phyloP scores from a whole-genome alignment of 2,329 filamentous ascomycete species.

The Trichoderma simmonsii region DNA sequence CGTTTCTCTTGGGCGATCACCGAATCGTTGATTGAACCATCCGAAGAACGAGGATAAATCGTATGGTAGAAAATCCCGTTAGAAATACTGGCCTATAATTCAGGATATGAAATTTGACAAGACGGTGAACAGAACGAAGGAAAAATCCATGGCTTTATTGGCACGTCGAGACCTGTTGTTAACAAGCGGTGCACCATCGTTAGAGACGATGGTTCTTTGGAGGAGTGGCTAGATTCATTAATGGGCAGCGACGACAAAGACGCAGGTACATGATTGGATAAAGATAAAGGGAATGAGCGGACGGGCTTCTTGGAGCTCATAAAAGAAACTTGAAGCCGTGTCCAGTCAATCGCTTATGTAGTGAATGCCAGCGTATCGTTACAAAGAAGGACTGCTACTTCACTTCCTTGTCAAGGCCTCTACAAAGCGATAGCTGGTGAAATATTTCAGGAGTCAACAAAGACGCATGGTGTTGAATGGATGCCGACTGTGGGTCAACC shows the following conservation, averaged over 20 bases:
- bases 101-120: too few species aligned
- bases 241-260: neutral
- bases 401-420: neutral
- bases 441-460: neutral
- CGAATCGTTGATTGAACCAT: too few species aligned
- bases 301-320: neutral
- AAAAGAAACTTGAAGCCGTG: neutral
- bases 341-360: too few species aligned
- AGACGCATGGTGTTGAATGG: neutral
- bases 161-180: neutral
- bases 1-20: too few species aligned
- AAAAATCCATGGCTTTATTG: neutral
- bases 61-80: too few species aligned
- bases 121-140: neutral
- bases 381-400: too few species aligned
- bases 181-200: neutral
- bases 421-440: neutral
- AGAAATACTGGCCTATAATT: too few species aligned
- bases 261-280: too few species aligned
- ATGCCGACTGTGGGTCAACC: neutral
- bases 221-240: neutral
- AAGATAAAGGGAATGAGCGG: neutral
- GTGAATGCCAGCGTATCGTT: too few species aligned
- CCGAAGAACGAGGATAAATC: too few species aligned
- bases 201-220: neutral